A percentile compares a stretch with the other conserved stretches of the same genome.
These are phyloP conservation scores for Fusarium pilosicola DNA, from an alignment of 2,329 filamentous ascomycete genomes.

Conservation along the genomic window DNA sequence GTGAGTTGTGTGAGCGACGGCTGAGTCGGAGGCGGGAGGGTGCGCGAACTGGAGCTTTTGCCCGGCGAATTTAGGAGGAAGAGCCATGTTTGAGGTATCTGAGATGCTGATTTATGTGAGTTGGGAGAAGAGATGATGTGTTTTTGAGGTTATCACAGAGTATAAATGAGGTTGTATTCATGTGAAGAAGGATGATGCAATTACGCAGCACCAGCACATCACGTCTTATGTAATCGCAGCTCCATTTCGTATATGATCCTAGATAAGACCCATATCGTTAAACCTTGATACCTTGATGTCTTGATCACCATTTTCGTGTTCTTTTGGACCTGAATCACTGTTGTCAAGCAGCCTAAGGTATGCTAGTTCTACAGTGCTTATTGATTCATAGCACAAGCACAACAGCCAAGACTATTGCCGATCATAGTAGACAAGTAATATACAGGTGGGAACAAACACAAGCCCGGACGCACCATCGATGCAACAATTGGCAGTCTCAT, in stretches of 20 bases:
- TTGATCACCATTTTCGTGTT: neutral
- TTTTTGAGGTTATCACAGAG: neutral
- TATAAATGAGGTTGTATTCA: conserved; percentile 6
- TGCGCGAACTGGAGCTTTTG: conserved; percentile 69
- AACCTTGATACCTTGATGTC: neutral
- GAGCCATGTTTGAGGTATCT: conserved; percentile 65
- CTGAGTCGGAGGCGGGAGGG: conserved; percentile 47
- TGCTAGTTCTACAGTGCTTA: neutral
- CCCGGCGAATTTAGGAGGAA: conserved; percentile 80
- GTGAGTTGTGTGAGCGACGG: conserved; percentile 60
- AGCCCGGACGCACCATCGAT: conserved; percentile 6
- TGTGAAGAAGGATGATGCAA: conserved; percentile 24
- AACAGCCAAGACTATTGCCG: neutral
- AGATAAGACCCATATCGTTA: neutral
- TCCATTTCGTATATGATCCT: neutral
- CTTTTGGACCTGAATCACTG: neutral
- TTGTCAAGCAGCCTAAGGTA: too few relatives aligned
- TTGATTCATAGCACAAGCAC: neutral
- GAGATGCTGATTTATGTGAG: neutral
- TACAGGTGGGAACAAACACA: neutral
- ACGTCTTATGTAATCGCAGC: conserved; percentile 29
- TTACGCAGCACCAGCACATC: conserved; percentile 13
- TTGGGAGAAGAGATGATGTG: neutral
- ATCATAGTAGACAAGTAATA: neutral
- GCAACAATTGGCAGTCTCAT: conserved; percentile 1